Evolutionary conservation across 2,329 filamentous ascomycete genomes (phyloP), one percentile per base, ranked within the genome.

Genomic region (Dothiorella sarmentorum): DNA sequence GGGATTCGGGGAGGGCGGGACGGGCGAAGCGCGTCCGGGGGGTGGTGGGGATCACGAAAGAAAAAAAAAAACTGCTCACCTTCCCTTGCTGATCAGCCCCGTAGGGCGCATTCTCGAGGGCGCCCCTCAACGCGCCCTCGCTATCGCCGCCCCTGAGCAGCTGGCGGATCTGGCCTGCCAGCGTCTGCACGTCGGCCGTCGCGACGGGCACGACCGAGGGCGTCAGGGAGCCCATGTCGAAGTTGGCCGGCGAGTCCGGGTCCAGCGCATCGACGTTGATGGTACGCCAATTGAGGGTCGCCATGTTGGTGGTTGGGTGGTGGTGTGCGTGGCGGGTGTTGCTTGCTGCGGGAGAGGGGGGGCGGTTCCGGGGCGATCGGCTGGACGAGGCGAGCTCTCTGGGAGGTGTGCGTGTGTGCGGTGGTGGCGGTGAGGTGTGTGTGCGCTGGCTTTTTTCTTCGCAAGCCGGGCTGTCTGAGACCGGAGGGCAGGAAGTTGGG

Each of bases 241-340:
- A 97, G 83, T 97, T 97, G 75, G 85, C 79, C 65, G 89, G 85
- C 67, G 91, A 94, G 75, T 97, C 92, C 61, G 92, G 90, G 74
- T 94, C 89, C 68, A 96, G 83, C 66, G 88, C 87, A 73, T 97
- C 92, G 74, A 97, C 88, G 82, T 97, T 91, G 82, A 97, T 94
- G 65, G 91, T 96, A 75, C 92, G 90, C 78, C 83, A 87, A 73
- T 87, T 86, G 75, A 83, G 73, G 57, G 72, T 68, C 40, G 78
- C 74, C 77, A 78, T 79, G 61, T 61, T 65, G 60, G 59, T 27
- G 18, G 53, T n/a, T 53, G 49, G 33, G 49, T 40, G 29, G 27
- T 20, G 40, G 55, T 13, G 40, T 27, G 7, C 20, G 17, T 15
- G 42, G 22, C 18, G 40, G 38, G 9, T 26, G 38, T 18, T 38